A percentile compares a stretch with the other conserved stretches of the same genome.
phyloP scores from a whole-genome alignment of 768 basidiomycete species.

The Boletales sp. region DNA sequence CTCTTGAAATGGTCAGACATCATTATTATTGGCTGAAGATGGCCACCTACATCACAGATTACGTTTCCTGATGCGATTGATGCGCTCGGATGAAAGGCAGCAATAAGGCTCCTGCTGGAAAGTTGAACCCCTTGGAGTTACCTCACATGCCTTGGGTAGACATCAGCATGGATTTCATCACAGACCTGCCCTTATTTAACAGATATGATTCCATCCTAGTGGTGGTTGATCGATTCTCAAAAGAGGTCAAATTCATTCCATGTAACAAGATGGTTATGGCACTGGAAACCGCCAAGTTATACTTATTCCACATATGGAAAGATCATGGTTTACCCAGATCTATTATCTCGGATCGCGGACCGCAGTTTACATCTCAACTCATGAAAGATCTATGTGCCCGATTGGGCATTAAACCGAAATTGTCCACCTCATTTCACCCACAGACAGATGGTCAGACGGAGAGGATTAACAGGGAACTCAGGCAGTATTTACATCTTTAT shows the following conservation, averaged over 20 bases:
- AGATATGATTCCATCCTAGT: not conserved
- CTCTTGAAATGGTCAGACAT: not conserved
- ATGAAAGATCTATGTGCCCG: not conserved
- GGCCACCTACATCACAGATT: not conserved
- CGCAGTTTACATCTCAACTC: not conserved
- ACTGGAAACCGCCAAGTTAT: too few relatives aligned
- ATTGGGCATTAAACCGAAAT: conserved; percentile 10
- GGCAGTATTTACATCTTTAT: conserved; percentile 10
- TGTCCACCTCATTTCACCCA: conserved; percentile 31
- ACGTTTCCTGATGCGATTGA: not conserved
- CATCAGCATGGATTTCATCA: not conserved
- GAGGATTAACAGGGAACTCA: too few relatives aligned
- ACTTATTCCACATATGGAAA: too few relatives aligned
- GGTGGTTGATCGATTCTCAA: not conserved
- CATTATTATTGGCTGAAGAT: not conserved
- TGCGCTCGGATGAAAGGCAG: not conserved
- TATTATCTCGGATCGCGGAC: not conserved
- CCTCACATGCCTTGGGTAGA: not conserved
- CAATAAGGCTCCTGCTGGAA: too few relatives aligned
- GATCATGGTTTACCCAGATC: not conserved
- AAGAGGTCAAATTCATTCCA: too few relatives aligned
- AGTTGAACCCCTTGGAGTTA: not conserved
- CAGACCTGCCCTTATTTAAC: not conserved
- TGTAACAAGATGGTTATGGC: too few relatives aligned
- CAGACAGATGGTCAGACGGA: conserved; percentile 35